Base-by-base conservation (phyloP, 768 basidiomycete species). In the Lactarius pseudohatsudake region DNA sequence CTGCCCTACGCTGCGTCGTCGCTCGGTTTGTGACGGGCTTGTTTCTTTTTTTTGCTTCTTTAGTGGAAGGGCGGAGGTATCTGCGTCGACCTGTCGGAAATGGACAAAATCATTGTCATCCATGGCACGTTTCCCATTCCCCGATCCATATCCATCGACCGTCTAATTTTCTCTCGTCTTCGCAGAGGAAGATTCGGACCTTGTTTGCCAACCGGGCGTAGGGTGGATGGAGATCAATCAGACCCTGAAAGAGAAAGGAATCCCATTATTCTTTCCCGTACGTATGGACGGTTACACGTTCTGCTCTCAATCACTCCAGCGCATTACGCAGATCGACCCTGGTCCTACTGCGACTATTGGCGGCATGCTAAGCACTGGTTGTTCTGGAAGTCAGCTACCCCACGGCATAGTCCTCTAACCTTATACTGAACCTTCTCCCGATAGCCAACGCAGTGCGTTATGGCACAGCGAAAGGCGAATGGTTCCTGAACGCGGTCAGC, bases 391-490 rank as follows among this genome's bases (percentile, higher is more conserved):
- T 84, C 78, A 75, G 79, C 74, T 22, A 70, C 30, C 13, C 30
- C 57, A 15, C 30, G 34, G 7, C 26, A 61, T 11, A 8, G 16
- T 62, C 22, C 57, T 53, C 34, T 36, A 40, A 15, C 15, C 5
- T 34, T 43, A 15, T 40, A n/a, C 34, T 61, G 34, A 30, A n/a
- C 36, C 62, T 16, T 67, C 18, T 22, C 50, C 18, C 40, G 22
- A 15, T 61, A 85, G 90, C 90, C 0, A 92, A 91, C 70, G 90
- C 91, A 1, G 91, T 92, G 1, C 79, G 92, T 28, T 96, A 94
- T 73, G 94, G 92, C 11, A 96, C 93, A 8, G 93, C 92, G 0
- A 92, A 89, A 73, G 91, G 81, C 0, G 93, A 95, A 77, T 95
- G 93, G 94, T 92, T 96, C 72, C 78, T 96, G 50, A 95, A 94